A percentile compares a stretch with the other conserved stretches of the same genome.
These are phyloP conservation scores for Cutaneotrichosporon curvatum DNA, from an alignment of 1,284 basidiomycete species.

Conservation along the genomic window DNA sequence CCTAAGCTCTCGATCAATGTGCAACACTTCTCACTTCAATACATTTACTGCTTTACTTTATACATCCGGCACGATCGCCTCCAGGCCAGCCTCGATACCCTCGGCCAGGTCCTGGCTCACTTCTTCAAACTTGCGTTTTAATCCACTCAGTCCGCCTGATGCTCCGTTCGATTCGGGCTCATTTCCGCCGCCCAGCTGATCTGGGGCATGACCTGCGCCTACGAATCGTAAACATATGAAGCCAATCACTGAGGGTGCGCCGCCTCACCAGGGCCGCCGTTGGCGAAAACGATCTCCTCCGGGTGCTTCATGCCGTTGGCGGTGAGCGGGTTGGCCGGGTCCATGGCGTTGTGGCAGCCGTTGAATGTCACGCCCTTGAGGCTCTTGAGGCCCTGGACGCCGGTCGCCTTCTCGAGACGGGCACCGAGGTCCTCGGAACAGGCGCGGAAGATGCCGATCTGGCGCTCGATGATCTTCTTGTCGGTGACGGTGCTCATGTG, in stretches of 20 bases:
- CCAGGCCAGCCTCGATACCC: no score
- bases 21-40: no score
- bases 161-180: no score
- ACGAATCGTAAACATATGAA: not conserved
- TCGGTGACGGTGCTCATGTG: slow-evolving; percentile 64
- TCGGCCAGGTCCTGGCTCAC: no score
- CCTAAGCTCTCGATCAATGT: no score
- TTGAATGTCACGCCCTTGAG: slow-evolving; percentile 62
- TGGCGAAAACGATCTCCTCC: not conserved
- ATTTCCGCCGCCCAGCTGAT: no score
- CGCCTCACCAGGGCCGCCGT: not conserved
- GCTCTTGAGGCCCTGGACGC: slow-evolving; percentile 43
- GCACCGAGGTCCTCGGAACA: slow-evolving; percentile 65
- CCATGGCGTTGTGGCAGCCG: slow-evolving; percentile 29
- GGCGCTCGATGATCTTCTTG: slow-evolving; percentile 57
- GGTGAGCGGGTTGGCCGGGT: not conserved
- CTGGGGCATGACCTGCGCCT: no score
- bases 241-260: not conserved
- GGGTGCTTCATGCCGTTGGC: slow-evolving; percentile 3
- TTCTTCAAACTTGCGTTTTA: no score
- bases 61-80: no score
- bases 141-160: no score
- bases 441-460: slow-evolving; percentile 71
- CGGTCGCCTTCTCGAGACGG: slow-evolving; percentile 65
- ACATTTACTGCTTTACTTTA: no score